A percentile compares a stretch with the other conserved stretches of the same genome.
Evolutionary conservation across 768 basidiomycete genomes (phyloP).

Genomic region (Inosperma sp.): DNA sequence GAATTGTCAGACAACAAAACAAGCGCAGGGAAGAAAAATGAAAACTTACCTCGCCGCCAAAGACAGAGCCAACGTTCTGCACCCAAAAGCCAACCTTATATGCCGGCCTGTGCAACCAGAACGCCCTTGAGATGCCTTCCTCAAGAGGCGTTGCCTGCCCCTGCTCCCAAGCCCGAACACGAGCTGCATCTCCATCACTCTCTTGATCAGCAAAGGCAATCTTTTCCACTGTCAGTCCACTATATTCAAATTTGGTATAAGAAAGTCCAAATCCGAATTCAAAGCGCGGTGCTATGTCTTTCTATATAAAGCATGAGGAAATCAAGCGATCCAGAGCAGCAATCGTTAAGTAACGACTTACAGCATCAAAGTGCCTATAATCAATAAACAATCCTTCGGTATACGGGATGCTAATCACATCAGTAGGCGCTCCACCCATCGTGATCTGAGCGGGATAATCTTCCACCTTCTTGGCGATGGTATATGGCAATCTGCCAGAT

Average conservation of each 20-base stretch:
- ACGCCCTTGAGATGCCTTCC: slow-evolving; percentile 55
- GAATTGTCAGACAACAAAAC: neutral
- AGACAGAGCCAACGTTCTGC: slow-evolving; percentile 55
- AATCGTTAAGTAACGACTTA: slow-evolving; percentile 32
- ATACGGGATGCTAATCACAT: slow-evolving; percentile 52
- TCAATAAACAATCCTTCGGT: slow-evolving; percentile 64
- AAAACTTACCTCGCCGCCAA: slow-evolving; percentile 58
- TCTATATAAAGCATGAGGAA: slow-evolving; percentile 28
- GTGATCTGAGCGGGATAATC: slow-evolving; percentile 58
- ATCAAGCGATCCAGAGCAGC: neutral
- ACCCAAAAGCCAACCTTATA: slow-evolving; percentile 61
- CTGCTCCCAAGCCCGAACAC: slow-evolving; percentile 50
- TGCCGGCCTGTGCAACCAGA: slow-evolving; percentile 68
- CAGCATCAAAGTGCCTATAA: slow-evolving; percentile 67
- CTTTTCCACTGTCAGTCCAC: slow-evolving; percentile 45
- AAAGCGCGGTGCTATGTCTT: slow-evolving; percentile 72
- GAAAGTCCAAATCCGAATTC: slow-evolving; percentile 90
- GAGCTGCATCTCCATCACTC: slow-evolving; percentile 29
- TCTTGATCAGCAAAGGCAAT: slow-evolving; percentile 22
- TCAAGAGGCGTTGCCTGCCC: slow-evolving; percentile 51
- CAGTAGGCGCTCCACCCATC: slow-evolving; percentile 30
- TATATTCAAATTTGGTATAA: slow-evolving; percentile 80
- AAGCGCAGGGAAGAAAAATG: neutral
- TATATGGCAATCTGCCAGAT: slow-evolving; percentile 66
- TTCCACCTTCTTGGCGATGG: slow-evolving; percentile 54